Percentiles rank a stretch among this genome's conserved stretches.
phyloP scores from a whole-genome alignment of 2,329 filamentous ascomycete species.

The Botrytis medusae region DNA sequence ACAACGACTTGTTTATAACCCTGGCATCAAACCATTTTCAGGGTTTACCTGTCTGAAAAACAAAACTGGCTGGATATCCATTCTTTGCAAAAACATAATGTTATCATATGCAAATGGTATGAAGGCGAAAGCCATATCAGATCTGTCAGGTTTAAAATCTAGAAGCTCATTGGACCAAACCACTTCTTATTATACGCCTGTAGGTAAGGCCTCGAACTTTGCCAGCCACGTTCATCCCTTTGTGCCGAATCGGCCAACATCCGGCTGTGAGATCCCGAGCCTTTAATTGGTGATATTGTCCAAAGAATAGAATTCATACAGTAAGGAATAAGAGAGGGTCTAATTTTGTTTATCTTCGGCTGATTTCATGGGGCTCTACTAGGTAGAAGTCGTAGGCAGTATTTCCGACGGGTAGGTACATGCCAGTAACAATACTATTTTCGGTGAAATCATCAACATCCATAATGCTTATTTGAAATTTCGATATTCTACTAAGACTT shows the following conservation, averaged over 20 bases:
- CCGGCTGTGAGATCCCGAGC: neutral
- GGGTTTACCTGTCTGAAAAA: neutral
- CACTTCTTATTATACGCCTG: conserved; percentile 7
- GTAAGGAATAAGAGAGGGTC: neutral
- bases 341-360: neutral
- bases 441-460: neutral
- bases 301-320: neutral
- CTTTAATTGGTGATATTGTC: neutral
- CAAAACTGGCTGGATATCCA: conserved; percentile 16
- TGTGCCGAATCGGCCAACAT: conserved; percentile 11
- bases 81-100: conserved; percentile 18
- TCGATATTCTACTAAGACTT: neutral
- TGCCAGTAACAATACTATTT: neutral
- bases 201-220: conserved; percentile 15
- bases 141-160: conserved; percentile 9
- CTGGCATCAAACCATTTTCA: conserved; percentile 4
- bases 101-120: conserved; percentile 14
- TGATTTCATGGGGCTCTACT: neutral
- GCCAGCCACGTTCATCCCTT: conserved; percentile 19
- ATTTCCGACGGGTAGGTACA: neutral
- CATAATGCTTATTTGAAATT: neutral
- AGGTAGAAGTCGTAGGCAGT: neutral
- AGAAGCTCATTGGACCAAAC: conserved; percentile 10
- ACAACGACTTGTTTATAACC: conserved; percentile 21
- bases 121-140: conserved; percentile 8